phyloP scores from a whole-genome alignment of 495 filamentous ascomycete species.

The Poronia punctata region DNA sequence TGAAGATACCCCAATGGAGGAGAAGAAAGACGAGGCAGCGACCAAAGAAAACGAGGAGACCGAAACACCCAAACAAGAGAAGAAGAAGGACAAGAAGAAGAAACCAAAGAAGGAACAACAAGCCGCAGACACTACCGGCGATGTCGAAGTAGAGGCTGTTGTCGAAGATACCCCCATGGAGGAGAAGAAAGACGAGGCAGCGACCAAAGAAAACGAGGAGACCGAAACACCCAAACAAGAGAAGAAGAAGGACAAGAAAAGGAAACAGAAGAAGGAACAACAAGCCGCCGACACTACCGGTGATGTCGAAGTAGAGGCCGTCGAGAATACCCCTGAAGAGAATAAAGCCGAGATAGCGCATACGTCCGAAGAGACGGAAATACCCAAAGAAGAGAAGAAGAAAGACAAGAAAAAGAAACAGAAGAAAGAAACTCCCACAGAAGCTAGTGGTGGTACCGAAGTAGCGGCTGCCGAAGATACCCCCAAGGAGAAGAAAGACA shows the following conservation, averaged over 20 bases:
- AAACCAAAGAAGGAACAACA: neutral
- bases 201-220: conserved; percentile 9
- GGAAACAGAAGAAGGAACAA: conserved; percentile 10
- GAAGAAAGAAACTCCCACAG: no score
- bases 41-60: conserved; percentile 7
- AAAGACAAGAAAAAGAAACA: no score
- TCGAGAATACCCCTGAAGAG: neutral
- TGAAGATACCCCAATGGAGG: conserved; percentile 16
- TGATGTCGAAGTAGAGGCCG: no score
- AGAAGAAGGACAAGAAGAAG: conserved; percentile 16
- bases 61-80: conserved; percentile 12
- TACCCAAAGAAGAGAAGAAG: neutral
- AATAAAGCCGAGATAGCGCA: neutral
- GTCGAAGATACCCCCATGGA: no score
- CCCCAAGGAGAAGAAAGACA: conserved; percentile 18
- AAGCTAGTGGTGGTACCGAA: no score
- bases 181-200: no score
- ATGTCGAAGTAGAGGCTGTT: no score
- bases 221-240: conserved; percentile 13
- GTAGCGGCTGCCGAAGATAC: no score
- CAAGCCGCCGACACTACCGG: no score
- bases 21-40: conserved; percentile 10
- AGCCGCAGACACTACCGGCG: no score
- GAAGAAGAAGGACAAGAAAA: conserved; percentile 29
- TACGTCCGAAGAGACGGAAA: neutral